These are phyloP conservation scores for Peronosclerospora sorghi DNA, from an alignment of 352 stramenopile species.

Conservation along the genomic window DNA sequence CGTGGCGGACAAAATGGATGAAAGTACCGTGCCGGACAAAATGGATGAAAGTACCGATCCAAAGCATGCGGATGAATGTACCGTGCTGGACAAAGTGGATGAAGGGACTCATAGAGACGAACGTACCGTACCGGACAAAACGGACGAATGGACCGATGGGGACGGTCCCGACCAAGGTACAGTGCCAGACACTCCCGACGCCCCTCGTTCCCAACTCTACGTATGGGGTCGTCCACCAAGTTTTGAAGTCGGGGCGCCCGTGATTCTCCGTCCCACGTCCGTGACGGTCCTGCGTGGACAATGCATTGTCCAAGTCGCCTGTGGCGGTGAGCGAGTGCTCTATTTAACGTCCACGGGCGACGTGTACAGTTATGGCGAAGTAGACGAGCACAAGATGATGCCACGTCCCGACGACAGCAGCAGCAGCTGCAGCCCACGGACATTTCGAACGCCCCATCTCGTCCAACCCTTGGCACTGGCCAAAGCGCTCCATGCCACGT, in stretches of 20 bases:
- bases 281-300: constrained; percentile 42
- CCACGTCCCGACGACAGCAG: no score
- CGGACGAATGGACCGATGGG: no score
- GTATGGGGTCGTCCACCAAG: constrained; percentile 62
- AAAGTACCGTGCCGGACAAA: no score
- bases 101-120: no score
- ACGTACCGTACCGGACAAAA: no score
- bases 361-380: constrained; percentile 69
- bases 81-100: no score
- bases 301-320: constrained; percentile 62
- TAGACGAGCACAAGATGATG: constrained; percentile 45
- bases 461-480: constrained; percentile 73
- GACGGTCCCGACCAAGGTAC: no score
- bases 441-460: constrained; percentile 44
- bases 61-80: no score
- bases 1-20: no score
- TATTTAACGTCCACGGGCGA: constrained; percentile 68
- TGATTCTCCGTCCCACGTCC: constrained; percentile 59
- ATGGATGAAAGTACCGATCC: no score
- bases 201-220: constrained; percentile 32
- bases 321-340: constrained; percentile 61
- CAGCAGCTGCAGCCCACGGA: no score
- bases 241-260: constrained; percentile 31
- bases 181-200: constrained; percentile 14
- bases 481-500: constrained; percentile 60